These are phyloP conservation scores for Casuarina equisetifolia DNA, from an alignment of 306 rosid genomes.

Conservation along the genomic window DNA sequence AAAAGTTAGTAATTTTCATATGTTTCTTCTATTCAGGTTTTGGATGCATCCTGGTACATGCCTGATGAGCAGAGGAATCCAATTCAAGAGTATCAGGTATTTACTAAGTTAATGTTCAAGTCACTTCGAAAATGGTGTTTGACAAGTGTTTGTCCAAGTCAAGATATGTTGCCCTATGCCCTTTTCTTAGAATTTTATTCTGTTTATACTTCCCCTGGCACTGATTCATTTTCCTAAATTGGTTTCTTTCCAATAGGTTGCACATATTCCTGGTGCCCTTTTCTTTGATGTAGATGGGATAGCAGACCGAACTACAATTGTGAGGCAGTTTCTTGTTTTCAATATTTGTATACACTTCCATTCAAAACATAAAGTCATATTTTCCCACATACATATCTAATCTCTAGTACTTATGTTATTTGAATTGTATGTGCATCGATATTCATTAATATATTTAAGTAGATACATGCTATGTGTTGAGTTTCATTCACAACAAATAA, in stretches of 20 bases:
- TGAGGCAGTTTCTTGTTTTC: slow-evolving; percentile 39
- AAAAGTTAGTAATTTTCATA: slow-evolving; percentile 10
- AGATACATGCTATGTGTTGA: not conserved
- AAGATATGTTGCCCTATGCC: too few species aligned
- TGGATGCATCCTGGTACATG: slow-evolving; percentile 99
- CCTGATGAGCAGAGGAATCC: slow-evolving; percentile 97
- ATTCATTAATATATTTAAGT: not conserved
- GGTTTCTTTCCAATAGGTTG: slow-evolving; percentile 58
- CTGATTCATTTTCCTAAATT: slow-evolving; percentile 6
- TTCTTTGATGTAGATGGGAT: slow-evolving; percentile 98
- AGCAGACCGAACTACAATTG: slow-evolving; percentile 68
- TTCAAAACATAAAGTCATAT: not conserved
- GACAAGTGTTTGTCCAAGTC: too few species aligned
- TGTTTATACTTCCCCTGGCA: not conserved
- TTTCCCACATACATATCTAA: not conserved
- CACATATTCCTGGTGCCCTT: slow-evolving; percentile 98
- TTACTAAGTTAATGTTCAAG: slow-evolving; percentile 3
- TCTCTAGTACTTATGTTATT: too few species aligned
- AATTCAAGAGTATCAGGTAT: slow-evolving; percentile 94
- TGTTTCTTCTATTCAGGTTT: slow-evolving; percentile 48
- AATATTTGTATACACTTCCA: not conserved
- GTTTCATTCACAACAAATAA: not conserved
- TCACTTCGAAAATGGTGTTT: slow-evolving; percentile 8
- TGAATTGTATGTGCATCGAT: not conserved
- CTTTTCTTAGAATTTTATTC: not conserved